Percentiles rank a stretch among this genome's conserved stretches.
phyloP scores from a whole-genome alignment of 148 eudicot species.

The Persicaria tinctoria region DNA sequence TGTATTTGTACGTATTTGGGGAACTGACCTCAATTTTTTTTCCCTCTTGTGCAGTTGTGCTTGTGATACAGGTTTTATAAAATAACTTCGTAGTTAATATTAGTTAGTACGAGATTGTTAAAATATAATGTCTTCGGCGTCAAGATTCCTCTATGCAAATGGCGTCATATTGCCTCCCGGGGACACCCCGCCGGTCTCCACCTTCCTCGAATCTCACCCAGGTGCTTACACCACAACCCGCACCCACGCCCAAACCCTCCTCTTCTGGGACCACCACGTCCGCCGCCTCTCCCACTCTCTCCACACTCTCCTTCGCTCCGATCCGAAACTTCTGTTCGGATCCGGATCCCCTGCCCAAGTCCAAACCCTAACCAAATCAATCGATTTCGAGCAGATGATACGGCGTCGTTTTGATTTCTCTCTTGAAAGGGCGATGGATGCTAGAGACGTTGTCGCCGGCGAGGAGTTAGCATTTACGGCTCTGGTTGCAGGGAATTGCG shows the following conservation, averaged over 20 bases:
- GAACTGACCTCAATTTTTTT: no score
- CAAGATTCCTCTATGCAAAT: conserved; percentile 42
- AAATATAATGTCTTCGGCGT: conserved; percentile 20
- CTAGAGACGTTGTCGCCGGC: conserved; percentile 32
- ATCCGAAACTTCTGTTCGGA: conserved; percentile 47
- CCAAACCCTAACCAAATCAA: neutral
- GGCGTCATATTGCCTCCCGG: conserved; percentile 40
- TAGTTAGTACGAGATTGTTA: no score
- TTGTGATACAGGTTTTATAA: no score
- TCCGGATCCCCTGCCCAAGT: conserved; percentile 9
- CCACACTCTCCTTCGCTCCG: conserved; percentile 31
- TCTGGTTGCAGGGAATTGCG: conserved; percentile 56
- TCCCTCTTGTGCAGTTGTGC: no score
- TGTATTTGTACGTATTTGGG: no score
- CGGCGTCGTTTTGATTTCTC: conserved; percentile 37
- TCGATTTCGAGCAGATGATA: conserved; percentile 36
- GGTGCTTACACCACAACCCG: conserved; percentile 98
- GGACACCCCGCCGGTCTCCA: conserved; percentile 44
- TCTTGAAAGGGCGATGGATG: conserved; percentile 29
- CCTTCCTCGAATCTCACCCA: conserved; percentile 62
- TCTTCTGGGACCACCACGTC: conserved; percentile 77
- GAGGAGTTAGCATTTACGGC: conserved; percentile 66
- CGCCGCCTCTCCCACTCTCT: conserved; percentile 63
- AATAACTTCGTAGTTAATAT: no score
- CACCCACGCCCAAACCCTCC: conserved; percentile 50